Evolutionary conservation across 768 basidiomycete species (phyloP).

Genomic region (Fistulinella prunicolor): DNA sequence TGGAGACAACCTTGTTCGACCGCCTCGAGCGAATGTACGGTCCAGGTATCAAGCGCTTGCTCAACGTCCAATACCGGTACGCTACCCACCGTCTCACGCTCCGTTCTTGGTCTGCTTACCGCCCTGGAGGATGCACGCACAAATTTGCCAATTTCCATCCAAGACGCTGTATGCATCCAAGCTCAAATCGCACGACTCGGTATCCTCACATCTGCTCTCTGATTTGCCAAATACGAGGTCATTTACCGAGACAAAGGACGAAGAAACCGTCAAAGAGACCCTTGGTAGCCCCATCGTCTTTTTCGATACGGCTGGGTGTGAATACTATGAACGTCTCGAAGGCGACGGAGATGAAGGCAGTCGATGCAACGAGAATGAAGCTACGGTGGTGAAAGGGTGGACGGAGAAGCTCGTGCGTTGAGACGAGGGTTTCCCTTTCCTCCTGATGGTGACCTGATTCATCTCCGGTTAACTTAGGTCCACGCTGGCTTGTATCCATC

Average conservation of each 20-base stretch:
- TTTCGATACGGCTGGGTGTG: constrained; percentile 92
- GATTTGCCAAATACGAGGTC: constrained; percentile 58
- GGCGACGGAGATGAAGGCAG: constrained; percentile 86
- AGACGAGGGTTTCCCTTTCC: too few relatives aligned
- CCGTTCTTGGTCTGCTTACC: background rate
- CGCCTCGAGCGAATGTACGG: constrained; percentile 90
- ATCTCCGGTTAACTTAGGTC: constrained; percentile 39
- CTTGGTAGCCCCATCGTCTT: constrained; percentile 82
- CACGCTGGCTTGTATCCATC: constrained; percentile 55
- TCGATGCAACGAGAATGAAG: constrained; percentile 93
- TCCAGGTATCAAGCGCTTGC: constrained; percentile 74
- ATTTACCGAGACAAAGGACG: constrained; percentile 35
- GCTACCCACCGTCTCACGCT: constrained; percentile 14
- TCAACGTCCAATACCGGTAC: constrained; percentile 86
- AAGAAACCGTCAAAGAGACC: constrained; percentile 70
- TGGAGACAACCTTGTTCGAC: constrained; percentile 91
- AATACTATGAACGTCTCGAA: constrained; percentile 84
- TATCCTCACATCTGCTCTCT: constrained; percentile 66
- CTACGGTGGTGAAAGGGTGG: constrained; percentile 78
- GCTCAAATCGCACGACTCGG: constrained; percentile 67
- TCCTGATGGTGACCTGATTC: too few relatives aligned
- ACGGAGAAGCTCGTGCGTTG: constrained; percentile 68
- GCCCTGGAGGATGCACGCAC: constrained; percentile 71
- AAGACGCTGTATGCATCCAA: constrained; percentile 72
- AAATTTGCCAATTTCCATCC: constrained; percentile 86